Evolutionary conservation across 75 land plant species (phyloP), one percentile per base, ranked within the genome.

Genomic region (Isoetes taiwanensis): DNA sequence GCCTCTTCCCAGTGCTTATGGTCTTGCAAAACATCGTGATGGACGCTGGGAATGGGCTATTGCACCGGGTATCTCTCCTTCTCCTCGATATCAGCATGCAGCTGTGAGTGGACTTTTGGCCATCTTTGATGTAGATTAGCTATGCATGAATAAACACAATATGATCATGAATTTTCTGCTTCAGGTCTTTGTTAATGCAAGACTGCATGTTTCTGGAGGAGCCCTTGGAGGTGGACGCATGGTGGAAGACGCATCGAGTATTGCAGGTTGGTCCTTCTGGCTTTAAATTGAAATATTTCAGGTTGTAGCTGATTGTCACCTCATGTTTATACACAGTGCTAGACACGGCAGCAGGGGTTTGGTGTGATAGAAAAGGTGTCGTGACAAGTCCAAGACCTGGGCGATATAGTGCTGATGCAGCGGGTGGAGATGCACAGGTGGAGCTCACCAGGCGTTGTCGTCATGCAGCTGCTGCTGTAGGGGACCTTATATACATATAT

Each of bases 1-100:
- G 97, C 97, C 97, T 50, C 40, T 91, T 29, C 71, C 88, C 54
- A 87, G 81, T 75, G 97, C 97, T 32, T 91, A 87, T 77, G 97
- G 97, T 34, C 85, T 91, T 66, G 97, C 97, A 53, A 91, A 91
- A 60, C 97, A 91, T 66, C 80, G 97, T 42, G 97, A 91, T 79
- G 97, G 97, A 33, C 76, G 97, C 23, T 91, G 97, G 97, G 97
- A 91, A 59, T 91, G 97, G 97, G 97, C 97, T 8, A 78, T 91
- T 53, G 97, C 97, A 41, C 97, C 97, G 63, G 97, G 97, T 56
- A 83, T 91, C 31, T 91, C 97, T 39, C 97, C 97, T 50, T 91
- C 97, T 65, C 77, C 95, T 14, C 81, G 97, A 79, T 91, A 91
- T 68, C 97, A 91, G 52, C 97, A 91, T 68, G 97, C 97, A 32